phyloP scores from a whole-genome alignment of 2,329 filamentous ascomycete genomes.

The Leptographium wingfieldii region DNA sequence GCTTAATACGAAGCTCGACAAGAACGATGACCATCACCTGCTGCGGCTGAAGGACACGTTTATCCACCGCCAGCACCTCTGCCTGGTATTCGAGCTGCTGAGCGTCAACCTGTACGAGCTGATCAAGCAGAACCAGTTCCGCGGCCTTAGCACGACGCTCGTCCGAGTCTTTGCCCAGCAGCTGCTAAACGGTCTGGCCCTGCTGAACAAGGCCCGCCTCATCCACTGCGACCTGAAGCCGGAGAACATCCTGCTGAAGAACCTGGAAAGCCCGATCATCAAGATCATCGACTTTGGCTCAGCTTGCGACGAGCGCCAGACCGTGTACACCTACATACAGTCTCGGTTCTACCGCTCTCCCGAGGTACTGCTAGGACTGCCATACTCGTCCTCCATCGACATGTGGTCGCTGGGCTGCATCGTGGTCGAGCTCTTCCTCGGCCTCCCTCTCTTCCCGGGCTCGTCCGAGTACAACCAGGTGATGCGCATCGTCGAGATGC shows the following conservation, averaged over 20 bases:
- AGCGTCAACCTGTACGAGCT: slow-evolving; percentile 97
- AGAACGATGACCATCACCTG: slow-evolving; percentile 96
- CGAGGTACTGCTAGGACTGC: slow-evolving; percentile 86
- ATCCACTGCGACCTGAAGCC: slow-evolving; percentile 98
- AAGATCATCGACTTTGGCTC: slow-evolving; percentile 99
- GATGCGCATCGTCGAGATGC: slow-evolving; percentile 93
- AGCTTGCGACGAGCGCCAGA: slow-evolving; percentile 94
- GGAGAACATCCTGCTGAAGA: slow-evolving; percentile 95
- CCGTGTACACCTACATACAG: slow-evolving; percentile 98
- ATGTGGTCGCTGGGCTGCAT: slow-evolving; percentile 99
- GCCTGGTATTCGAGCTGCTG: slow-evolving; percentile 87
- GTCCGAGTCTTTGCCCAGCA: slow-evolving; percentile 97
- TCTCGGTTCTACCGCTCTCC: slow-evolving; percentile 96
- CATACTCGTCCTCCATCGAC: slow-evolving; percentile 96
- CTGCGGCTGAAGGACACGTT: slow-evolving; percentile 94
- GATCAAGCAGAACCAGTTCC: slow-evolving; percentile 99
- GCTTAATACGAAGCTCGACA: slow-evolving; percentile 97
- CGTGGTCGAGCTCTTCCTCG: slow-evolving; percentile 92
- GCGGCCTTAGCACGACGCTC: slow-evolving; percentile 88
- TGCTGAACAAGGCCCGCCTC: slow-evolving; percentile 89
- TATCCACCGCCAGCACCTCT: slow-evolving; percentile 93
- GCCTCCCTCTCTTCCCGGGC: slow-evolving; percentile 85
- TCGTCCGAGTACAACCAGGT: slow-evolving; percentile 99
- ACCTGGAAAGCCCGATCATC: slow-evolving; percentile 96
- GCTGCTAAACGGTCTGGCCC: slow-evolving; percentile 77